Conservation (phyloP, 2,329 filamentous ascomycete genomes). For the Reticulascus tulasneorum region DNA sequence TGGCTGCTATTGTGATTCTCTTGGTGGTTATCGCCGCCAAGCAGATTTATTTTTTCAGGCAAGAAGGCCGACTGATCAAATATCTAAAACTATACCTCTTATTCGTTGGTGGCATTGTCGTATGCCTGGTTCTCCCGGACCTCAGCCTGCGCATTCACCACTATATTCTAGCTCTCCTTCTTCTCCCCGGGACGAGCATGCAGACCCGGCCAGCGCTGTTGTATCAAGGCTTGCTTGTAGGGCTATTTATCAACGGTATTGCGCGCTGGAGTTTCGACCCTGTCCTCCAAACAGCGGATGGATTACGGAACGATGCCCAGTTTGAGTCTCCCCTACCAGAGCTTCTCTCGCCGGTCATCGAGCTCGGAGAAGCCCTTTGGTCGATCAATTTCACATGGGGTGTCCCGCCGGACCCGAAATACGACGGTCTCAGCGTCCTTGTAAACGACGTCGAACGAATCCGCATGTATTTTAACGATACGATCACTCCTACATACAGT, state of each 20-base stretch:
- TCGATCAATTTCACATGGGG: slow-evolving; percentile 62
- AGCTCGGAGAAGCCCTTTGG: slow-evolving; percentile 46
- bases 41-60: slow-evolving; percentile 82
- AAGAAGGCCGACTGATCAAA: slow-evolving; percentile 74
- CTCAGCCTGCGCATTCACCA: slow-evolving; percentile 89
- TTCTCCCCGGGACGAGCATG: slow-evolving; percentile 83
- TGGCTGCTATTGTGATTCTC: slow-evolving; percentile 71
- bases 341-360: slow-evolving; percentile 44
- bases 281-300: slow-evolving; percentile 75
- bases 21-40: slow-evolving; percentile 65
- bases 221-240: slow-evolving; percentile 86
- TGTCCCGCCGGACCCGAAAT: slow-evolving; percentile 41
- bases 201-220: slow-evolving; percentile 80
- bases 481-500: slow-evolving; percentile 32
- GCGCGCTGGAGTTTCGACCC: slow-evolving; percentile 92
- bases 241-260: slow-evolving; percentile 89
- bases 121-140: slow-evolving; percentile 68
- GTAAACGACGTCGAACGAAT: slow-evolving; percentile 85
- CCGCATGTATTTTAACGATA: slow-evolving; percentile 63
- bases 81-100: slow-evolving; percentile 76
- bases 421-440: slow-evolving; percentile 73
- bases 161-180: slow-evolving; percentile 82
- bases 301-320: slow-evolving; percentile 66
- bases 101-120: slow-evolving; percentile 62
- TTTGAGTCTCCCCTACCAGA: slow-evolving; percentile 58